Conservation (phyloP, 2,329 filamentous ascomycete genomes). For the Fusarium verrucosum region DNA sequence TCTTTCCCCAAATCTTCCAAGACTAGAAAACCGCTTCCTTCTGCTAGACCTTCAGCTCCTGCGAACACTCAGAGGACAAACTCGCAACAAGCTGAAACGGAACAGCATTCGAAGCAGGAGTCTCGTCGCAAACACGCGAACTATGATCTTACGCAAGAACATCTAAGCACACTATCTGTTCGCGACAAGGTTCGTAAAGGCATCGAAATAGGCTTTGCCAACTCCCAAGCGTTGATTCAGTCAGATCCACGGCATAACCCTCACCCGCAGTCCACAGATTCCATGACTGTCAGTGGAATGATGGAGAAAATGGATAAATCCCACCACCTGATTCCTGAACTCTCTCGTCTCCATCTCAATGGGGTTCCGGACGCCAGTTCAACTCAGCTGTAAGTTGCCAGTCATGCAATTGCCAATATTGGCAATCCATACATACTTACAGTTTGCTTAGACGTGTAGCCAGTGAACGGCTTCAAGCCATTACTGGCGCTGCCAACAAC, state of each 20-base stretch:
- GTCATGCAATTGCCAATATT: neutral
- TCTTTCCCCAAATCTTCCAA: too few relatives aligned
- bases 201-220: constrained; percentile 31
- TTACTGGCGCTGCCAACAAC: constrained; percentile 26
- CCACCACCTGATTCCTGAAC: constrained; percentile 6
- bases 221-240: neutral
- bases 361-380: neutral
- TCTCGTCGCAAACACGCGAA: neutral
- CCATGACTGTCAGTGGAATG: constrained; percentile 11
- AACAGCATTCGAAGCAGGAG: neutral
- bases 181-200: constrained; percentile 36
- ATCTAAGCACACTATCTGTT: constrained; percentile 20
- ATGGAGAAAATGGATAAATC: constrained; percentile 11
- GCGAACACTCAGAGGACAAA: neutral
- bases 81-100: neutral
- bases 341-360: neutral
- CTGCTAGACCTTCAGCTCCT: neutral
- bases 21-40: neutral
- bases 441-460: constrained; percentile 8
- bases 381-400: constrained; percentile 9
- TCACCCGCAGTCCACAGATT: neutral
- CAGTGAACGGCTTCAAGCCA: constrained; percentile 29
- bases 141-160: constrained; percentile 19
- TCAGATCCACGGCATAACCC: neutral
- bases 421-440: neutral